Conservation (phyloP, 345 rosid genomes). For the Populus ilicifolia region DNA sequence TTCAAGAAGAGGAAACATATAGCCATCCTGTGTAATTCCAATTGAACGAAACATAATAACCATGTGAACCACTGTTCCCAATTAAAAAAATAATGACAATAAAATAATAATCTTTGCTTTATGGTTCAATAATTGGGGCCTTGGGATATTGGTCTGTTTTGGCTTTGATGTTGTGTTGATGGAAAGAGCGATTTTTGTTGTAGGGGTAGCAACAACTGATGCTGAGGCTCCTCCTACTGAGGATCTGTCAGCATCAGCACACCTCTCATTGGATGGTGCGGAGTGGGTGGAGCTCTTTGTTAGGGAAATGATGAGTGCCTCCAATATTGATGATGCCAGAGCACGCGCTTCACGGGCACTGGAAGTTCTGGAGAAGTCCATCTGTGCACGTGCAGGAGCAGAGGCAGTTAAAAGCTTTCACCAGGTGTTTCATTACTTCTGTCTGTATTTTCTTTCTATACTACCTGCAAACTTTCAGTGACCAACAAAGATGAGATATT, state of each 20-base stretch:
- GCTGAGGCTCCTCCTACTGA: constrained; percentile 27
- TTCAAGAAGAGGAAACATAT: background rate
- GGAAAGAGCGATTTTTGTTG: constrained; percentile 5
- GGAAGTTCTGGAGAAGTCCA: constrained; percentile 72
- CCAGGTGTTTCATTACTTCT: constrained; percentile 38
- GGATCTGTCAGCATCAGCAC: constrained; percentile 32
- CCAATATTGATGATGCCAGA: constrained; percentile 74
- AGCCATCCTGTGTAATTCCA: background rate
- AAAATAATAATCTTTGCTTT: background rate
- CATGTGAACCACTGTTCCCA: background rate
- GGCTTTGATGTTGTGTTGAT: background rate
- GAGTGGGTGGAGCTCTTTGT: constrained; percentile 88
- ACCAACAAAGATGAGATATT: background rate
- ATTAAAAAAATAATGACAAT: background rate
- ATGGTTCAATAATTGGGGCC: background rate
- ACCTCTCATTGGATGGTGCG: constrained; percentile 45
- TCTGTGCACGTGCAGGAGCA: constrained; percentile 52
- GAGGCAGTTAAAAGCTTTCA: constrained; percentile 50
- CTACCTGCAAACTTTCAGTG: background rate
- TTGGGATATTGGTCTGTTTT: background rate
- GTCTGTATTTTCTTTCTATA: background rate
- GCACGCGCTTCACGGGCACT: constrained; percentile 76
- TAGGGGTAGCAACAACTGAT: constrained; percentile 26
- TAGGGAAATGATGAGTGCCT: constrained; percentile 65
- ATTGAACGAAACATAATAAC: background rate